Conservation (phyloP, 208 protist genomes). For the Leishmania aethiopica region DNA sequence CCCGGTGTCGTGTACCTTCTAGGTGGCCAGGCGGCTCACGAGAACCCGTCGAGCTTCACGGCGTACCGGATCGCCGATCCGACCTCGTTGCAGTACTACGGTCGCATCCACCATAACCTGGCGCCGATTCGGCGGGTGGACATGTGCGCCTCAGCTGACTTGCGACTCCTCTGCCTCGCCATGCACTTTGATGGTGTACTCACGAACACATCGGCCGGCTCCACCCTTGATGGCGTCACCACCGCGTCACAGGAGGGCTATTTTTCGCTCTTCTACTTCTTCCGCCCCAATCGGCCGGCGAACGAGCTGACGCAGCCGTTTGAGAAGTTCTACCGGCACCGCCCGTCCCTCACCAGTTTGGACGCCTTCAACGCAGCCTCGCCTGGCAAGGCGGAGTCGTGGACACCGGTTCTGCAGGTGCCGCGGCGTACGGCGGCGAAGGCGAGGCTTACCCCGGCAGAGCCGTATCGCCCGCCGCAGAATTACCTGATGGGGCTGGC, state of each 20-base stretch:
- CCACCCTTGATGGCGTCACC: constrained; percentile 33
- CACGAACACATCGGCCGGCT: constrained; percentile 35
- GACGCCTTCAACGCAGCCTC: constrained; percentile 12
- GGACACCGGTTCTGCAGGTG: constrained; percentile 62
- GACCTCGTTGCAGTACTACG: constrained; percentile 84
- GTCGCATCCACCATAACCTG: constrained; percentile 47
- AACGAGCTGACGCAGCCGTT: constrained; percentile 81
- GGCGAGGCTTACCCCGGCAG: constrained; percentile 46
- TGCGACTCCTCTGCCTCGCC: constrained; percentile 78
- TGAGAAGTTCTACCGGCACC: constrained; percentile 78
- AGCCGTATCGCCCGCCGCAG: constrained; percentile 68
- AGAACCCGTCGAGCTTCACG: constrained; percentile 51
- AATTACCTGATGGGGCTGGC: constrained; percentile 89
- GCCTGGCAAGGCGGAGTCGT: constrained; percentile 12
- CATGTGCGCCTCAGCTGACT: constrained; percentile 71
- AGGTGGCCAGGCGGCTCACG: constrained; percentile 15
- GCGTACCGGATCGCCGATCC: constrained; percentile 58
- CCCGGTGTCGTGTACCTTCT: constrained; percentile 78
- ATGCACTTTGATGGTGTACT: constrained; percentile 50
- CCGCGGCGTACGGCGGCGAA: constrained; percentile 40
- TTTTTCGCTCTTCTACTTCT: constrained; percentile 84
- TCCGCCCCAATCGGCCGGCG: constrained; percentile 78
- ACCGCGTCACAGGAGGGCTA: constrained; percentile 10
- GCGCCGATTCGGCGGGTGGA: constrained; percentile 50
- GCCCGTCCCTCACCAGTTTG: constrained; percentile 34